Base-by-base conservation (phyloP, 2,329 filamentous ascomycete species). In the Drechmeria coniospora region DNA sequence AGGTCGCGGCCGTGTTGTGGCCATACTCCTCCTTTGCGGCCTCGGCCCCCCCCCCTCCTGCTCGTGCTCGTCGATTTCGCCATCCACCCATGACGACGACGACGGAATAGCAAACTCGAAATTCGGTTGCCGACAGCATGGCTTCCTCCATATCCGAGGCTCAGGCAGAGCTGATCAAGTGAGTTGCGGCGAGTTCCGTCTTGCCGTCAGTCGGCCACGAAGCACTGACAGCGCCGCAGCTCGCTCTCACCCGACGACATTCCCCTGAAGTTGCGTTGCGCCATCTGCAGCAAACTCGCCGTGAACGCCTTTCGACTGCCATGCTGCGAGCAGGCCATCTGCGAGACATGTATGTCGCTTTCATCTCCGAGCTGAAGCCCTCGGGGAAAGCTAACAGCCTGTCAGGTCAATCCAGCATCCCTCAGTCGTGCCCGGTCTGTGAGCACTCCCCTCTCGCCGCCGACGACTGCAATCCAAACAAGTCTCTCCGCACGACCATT, bases 291-390 rank as follows among this genome's bases (percentile, higher is more conserved):
- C 58, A 84, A 81, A 52, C 65, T 95, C 32, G 86, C 84, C 17
- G 63, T 92, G 38, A 92, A 94, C 50, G 82, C 87, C 7, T 92
- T 83, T 51, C 80, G 86, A 37, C 64, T 94, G 16, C 82, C 86
- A 2, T 98, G 90, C 56, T 98, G 90, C 53, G 90, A 94, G 47
- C 87, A 92, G 49, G 77, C 80, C 22, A 92, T 95, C 32, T 95
- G 90, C 62, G 79, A 87, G 47, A 68, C 63, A 38, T 98, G 90
- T 94, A 36, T 30, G 42, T 30, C n/a, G n/a, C n/a, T n/a, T n/a
- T n/a, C n/a, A n/a, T 13, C 2, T 6, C 17, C 5, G 8, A 4
- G 18, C 3, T 10, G 4, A 10, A 3, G 13, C 18, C 4, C 14
- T 11, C 14, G 6, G 7, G 28, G 9, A 21, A 11, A n/a, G 11